A percentile compares a stretch with the other conserved stretches of the same genome.
Evolutionary conservation across 345 rosid genomes (phyloP).

Genomic region (Ceriops zippeliana): DNA sequence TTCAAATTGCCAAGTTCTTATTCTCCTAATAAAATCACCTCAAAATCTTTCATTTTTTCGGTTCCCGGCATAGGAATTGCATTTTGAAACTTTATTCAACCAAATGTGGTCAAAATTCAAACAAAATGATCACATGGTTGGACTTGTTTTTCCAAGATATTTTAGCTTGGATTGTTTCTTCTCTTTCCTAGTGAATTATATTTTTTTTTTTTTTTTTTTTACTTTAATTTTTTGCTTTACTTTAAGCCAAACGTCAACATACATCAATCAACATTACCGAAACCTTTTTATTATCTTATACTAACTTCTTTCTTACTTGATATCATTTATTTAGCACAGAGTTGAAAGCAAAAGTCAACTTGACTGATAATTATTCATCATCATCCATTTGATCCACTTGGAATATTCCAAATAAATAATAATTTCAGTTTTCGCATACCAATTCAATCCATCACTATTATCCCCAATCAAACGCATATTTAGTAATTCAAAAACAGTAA

Average conservation of each 20-base stretch:
- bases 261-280: not conserved
- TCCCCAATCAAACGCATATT: not conserved
- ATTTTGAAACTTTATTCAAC: too few relatives aligned
- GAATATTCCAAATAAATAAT: constrained; percentile 10
- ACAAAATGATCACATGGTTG: too few relatives aligned
- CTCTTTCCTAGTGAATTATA: too few relatives aligned
- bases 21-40: too few relatives aligned
- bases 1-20: too few relatives aligned
- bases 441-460: constrained; percentile 4
- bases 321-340: not conserved
- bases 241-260: not conserved
- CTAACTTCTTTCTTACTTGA: not conserved
- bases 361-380: constrained; percentile 1
- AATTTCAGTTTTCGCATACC: not conserved
- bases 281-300: not conserved
- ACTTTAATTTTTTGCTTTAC: too few relatives aligned
- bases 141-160: too few relatives aligned
- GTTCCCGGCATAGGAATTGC: too few relatives aligned
- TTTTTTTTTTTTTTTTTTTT: too few relatives aligned
- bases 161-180: too few relatives aligned
- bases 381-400: constrained; percentile 6
- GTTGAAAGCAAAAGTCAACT: constrained; percentile 14
- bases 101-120: too few relatives aligned
- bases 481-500: not conserved
- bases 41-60: too few relatives aligned